Percentiles rank a stretch among this genome's conserved stretches.
Conservation (phyloP, 2,329 filamentous ascomycete species). For the Neurospora sp. region DNA sequence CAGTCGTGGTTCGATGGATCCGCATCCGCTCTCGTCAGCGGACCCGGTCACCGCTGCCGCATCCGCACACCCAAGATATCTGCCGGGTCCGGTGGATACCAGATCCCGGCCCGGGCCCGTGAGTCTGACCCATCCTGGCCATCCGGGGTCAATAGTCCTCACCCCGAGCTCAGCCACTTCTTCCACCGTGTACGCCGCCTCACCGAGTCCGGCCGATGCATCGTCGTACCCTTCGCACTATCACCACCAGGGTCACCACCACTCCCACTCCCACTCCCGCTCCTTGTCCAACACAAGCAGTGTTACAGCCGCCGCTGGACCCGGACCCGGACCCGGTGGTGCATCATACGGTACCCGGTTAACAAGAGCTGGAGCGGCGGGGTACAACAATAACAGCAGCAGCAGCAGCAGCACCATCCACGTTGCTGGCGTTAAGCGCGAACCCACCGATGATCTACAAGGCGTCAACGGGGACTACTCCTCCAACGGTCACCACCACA, state of each 20-base stretch:
- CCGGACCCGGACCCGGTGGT: not conserved
- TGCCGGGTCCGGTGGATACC: not conserved
- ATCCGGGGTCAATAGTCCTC: not conserved
- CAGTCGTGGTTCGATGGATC: not conserved
- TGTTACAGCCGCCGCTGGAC: not conserved
- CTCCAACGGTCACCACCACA: not conserved
- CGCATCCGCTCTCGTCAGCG: not conserved
- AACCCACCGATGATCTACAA: not conserved
- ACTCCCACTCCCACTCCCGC: not conserved
- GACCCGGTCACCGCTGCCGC: not conserved
- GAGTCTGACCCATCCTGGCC: not conserved
- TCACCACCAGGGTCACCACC: not conserved
- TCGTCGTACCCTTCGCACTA: not conserved
- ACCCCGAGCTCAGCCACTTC: constrained; percentile 8
- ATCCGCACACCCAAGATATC: not conserved
- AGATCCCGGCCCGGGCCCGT: not conserved
- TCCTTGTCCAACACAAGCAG: not conserved
- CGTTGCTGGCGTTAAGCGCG: not conserved
- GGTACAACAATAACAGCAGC: not conserved
- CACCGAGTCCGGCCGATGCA: not conserved
- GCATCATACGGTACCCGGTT: not conserved
- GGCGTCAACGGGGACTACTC: not conserved
- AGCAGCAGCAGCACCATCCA: not conserved
- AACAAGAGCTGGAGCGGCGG: not conserved
- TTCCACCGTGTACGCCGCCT: constrained; percentile 13